phyloP scores from a whole-genome alignment of 2,329 filamentous ascomycete genomes.

The Chrysoporthe austroafricana region DNA sequence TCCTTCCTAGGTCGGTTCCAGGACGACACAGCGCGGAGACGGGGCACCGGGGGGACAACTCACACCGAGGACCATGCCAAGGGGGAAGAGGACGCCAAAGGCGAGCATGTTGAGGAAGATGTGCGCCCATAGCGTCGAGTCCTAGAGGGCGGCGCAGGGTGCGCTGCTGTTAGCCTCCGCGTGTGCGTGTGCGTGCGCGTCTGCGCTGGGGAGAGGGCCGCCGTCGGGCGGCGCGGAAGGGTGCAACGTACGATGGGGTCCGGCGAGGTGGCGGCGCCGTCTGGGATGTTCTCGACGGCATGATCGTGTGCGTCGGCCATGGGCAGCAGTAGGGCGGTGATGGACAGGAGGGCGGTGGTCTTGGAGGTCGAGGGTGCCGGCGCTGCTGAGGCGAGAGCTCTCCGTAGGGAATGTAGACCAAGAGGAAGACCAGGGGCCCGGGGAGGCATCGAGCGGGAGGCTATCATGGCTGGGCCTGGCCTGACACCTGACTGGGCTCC shows the following conservation, averaged over 20 bases:
- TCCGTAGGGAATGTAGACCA: neutral
- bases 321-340: slow-evolving; percentile 22
- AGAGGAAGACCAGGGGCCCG: neutral
- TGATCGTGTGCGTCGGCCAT: slow-evolving; percentile 51
- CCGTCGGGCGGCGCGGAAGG: neutral
- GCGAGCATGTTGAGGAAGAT: slow-evolving; percentile 85
- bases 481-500: neutral
- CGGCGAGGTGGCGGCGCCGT: slow-evolving; percentile 69
- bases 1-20: neutral
- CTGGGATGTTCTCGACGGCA: slow-evolving; percentile 61
- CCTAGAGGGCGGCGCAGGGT: slow-evolving; percentile 47
- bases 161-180: neutral
- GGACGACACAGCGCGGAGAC: neutral
- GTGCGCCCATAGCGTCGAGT: slow-evolving; percentile 89
- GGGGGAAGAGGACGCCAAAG: slow-evolving; percentile 90
- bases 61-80: slow-evolving; percentile 94
- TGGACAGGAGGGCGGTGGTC: slow-evolving; percentile 19
- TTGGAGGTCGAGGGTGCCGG: neutral
- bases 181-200: neutral
- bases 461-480: slow-evolving; percentile 1
- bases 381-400: neutral
- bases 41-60: slow-evolving; percentile 38
- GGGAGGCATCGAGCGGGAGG: slow-evolving; percentile 7
- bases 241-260: slow-evolving; percentile 70
- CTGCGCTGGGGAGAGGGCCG: neutral